Evolutionary conservation across 257 asterid species (phyloP).

Genomic region (Solanum tarapatanum): DNA sequence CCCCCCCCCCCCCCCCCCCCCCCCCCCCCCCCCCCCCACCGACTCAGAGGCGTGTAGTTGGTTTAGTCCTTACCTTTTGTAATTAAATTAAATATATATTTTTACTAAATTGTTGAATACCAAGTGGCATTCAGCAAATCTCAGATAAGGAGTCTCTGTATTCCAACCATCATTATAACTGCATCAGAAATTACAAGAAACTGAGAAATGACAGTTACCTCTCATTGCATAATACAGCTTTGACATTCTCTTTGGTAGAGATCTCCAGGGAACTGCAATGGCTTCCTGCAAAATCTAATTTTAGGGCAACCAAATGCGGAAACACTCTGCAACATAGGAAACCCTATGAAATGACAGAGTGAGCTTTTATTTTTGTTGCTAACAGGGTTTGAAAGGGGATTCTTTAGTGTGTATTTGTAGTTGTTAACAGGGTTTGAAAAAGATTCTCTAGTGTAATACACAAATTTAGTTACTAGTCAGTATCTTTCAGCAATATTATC

Average conservation of each 20-base stretch:
- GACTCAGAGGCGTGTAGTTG: background rate
- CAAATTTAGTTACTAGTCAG: background rate
- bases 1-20: too few relatives aligned
- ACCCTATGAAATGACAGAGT: background rate
- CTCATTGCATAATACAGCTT: constrained; percentile 84
- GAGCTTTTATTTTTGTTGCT: background rate
- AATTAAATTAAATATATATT: background rate
- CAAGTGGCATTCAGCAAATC: background rate
- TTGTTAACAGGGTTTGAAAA: background rate
- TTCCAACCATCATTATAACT: background rate
- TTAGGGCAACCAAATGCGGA: background rate
- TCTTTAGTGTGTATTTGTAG: background rate
- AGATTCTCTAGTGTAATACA: background rate
- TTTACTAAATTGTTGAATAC: background rate
- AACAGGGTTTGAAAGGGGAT: background rate
- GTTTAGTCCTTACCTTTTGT: background rate
- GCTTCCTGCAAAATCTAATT: constrained; percentile 50
- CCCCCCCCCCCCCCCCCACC: too few relatives aligned
- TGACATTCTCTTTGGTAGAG: constrained; percentile 72
- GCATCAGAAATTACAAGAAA: background rate
- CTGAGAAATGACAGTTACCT: constrained; percentile 32
- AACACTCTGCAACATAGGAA: constrained; percentile 2
- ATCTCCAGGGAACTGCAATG: constrained; percentile 75
- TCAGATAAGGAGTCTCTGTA: background rate
- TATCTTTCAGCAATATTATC: background rate